phyloP scores from a whole-genome alignment of 306 rosid genomes.

The Aeschynomene evenia region DNA sequence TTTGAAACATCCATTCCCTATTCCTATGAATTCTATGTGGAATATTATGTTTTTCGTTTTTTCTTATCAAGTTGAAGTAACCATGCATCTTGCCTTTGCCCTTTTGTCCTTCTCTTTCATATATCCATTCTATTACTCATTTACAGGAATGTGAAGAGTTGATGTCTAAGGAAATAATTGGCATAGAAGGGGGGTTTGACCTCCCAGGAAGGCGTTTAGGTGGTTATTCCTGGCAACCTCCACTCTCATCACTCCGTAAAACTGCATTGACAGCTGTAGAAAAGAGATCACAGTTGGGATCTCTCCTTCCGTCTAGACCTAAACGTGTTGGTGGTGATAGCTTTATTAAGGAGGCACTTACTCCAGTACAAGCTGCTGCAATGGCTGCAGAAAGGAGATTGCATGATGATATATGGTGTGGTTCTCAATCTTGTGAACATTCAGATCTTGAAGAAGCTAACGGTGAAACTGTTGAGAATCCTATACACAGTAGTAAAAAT shows the following conservation, averaged over 20 bases:
- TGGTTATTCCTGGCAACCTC: conserved; percentile 63
- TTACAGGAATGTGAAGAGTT: conserved; percentile 87
- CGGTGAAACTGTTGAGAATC: conserved; percentile 39
- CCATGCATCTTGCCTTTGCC: conserved; percentile 8
- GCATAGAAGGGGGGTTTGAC: conserved; percentile 78
- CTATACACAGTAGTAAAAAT: conserved; percentile 22
- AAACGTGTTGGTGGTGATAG: conserved; percentile 89
- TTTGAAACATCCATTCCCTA: background rate
- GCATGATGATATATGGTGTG: conserved; percentile 97
- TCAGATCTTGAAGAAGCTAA: conserved; percentile 48
- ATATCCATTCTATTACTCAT: conserved; percentile 10
- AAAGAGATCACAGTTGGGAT: conserved; percentile 59
- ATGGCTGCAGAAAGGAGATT: conserved; percentile 97
- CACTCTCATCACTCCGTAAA: conserved; percentile 67
- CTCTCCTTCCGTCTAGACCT: conserved; percentile 85
- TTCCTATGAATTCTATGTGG: conserved; percentile 2
- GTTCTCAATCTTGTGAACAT: conserved; percentile 59
- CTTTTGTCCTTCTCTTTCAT: conserved; percentile 1
- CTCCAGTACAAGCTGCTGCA: conserved; percentile 94
- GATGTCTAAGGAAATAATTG: conserved; percentile 78
- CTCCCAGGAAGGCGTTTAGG: conserved; percentile 90
- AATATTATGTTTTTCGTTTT: background rate
- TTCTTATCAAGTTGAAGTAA: background rate
- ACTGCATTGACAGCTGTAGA: conserved; percentile 78
- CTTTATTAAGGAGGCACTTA: conserved; percentile 68